Base-by-base conservation (phyloP, 352 stramenopile species). In the Phytopythium litorale region DNA sequence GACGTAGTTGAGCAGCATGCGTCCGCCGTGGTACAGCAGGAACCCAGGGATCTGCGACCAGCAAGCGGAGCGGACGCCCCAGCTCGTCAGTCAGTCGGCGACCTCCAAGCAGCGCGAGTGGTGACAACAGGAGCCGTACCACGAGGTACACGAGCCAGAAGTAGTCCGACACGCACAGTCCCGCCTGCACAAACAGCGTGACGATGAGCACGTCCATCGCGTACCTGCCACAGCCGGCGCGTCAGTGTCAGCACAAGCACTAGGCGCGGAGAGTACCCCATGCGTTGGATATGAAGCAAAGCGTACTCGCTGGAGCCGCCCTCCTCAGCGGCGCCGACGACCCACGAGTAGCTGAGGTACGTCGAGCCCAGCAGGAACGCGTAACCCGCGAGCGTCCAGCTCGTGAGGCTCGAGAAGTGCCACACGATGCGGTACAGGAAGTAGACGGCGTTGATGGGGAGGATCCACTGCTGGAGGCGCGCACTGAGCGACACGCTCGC, bases 121-220 rank as follows among this genome's bases (percentile, higher is more conserved):
- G 6, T 9, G 8, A 5, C 15, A 46, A 18, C 40, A 46, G 11
- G 15, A 43, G 38, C 13, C 74, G 52, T 78, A 90, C 78, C 40
- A 81, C 77, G 46, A 96, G 73, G 67, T 87, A 93, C 30, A 87
- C 60, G 62, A 91, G 78, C 87, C 87, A 96, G 60, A 94, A 96
- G 79, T 94, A 96, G 71, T 88, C 84, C 19, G 85, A 93, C 57
- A 94, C 65, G 57, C 92, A 58, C 25, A 91, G 70, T 18, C 87
- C 87, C 0, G 74, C 67, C 51, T 96, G 84, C 60, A 92, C 86
- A 50, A 90, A 81, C 30, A 96, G 72, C 56, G 84, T 93, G 56
- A 96, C 61, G 62, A 94, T 68, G 51, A 96, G 63, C 49, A 96
- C 76, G 65, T 96, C 87, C 82, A 96, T 94, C 16, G 83, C 86